Evolutionary conservation across 768 basidiomycete genomes (phyloP), one percentile per base, ranked within the genome.

Genomic region (Suillus hirtellus): DNA sequence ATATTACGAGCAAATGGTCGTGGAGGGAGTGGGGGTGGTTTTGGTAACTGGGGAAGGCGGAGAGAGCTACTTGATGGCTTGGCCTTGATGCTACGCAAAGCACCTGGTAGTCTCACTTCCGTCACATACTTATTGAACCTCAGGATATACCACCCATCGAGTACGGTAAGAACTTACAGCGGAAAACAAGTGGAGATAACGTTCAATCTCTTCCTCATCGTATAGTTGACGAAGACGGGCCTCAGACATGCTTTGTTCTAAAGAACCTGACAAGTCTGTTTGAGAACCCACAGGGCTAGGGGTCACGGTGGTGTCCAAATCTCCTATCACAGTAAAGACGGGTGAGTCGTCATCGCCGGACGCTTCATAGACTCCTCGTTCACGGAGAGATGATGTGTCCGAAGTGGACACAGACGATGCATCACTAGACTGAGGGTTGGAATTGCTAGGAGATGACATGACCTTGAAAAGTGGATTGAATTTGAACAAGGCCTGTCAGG

Each of bases 201-300:
- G 76, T 17, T 85, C 80, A 15, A 88, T 83, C 74, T 89, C 87
- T 69, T 88, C 86, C 60, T 83, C 80, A 31, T 89, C 87, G 64
- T 85, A 89, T 34, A 86, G 67, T 46, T 84, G 80, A 46, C 89
- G 77, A 21, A 89, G 76, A 67, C 88, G 77, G 31, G 74, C 71
- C 68, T 89, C 86, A 9, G 81, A 80, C 34, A 86, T 69, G 4
- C 76, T 76, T 44, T 70, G 72, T 54, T 76, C 72, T 34, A 31
- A 34, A 61, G 61, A 63, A 21, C 27, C 37, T 44, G 40, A 19
- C 24, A 58, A 19, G 24, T 58, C 56, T 42, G 40, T 42, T 58
- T 31, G 56, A 42, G 56, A 58, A 40, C 27, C 40, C 27, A 58
- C 42, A 58, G 24, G 38, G 27, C 56, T 42, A 42, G 17, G 11